A percentile compares a stretch with the other conserved stretches of the same genome.
phyloP scores from a whole-genome alignment of 176 grass and related monocot genomes.

The Oryza glaberrima region DNA sequence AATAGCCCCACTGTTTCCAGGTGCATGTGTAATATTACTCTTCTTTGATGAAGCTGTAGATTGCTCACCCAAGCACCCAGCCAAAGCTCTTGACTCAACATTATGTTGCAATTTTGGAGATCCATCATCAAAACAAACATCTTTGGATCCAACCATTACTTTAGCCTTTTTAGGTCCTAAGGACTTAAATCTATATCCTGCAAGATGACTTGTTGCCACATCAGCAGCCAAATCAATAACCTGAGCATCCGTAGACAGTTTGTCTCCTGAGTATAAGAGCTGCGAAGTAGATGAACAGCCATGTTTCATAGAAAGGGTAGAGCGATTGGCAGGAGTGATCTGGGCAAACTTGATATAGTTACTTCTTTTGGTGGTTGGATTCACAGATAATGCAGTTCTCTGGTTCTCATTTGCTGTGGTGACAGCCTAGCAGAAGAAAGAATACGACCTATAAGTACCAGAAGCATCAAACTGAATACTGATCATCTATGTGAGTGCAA shows the following conservation, averaged over 20 bases:
- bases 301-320: conserved; percentile 61
- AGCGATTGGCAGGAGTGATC: conserved; percentile 84
- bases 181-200: conserved; percentile 37
- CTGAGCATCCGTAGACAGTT: conserved; percentile 46
- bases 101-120: conserved; percentile 46
- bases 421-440: conserved; percentile 57
- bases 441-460: conserved; percentile 38
- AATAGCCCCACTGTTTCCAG: conserved; percentile 48
- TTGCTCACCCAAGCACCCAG: conserved; percentile 26
- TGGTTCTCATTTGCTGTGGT: conserved; percentile 44
- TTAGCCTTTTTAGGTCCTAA: conserved; percentile 66
- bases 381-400: conserved; percentile 43
- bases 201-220: not conserved
- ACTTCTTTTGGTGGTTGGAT: conserved; percentile 46
- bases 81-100: conserved; percentile 40
- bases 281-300: conserved; percentile 40
- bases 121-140: conserved; percentile 26
- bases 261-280: conserved; percentile 37
- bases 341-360: conserved; percentile 58
- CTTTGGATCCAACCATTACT: conserved; percentile 47
- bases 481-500: conserved; percentile 32
- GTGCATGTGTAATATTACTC: conserved; percentile 34
- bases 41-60: conserved; percentile 35
- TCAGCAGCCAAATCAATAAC: conserved; percentile 58
- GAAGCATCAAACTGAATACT: conserved; percentile 33